Base-by-base conservation (phyloP, 2,329 filamentous ascomycete species). In the Phaeosphaeriaceae sp. region DNA sequence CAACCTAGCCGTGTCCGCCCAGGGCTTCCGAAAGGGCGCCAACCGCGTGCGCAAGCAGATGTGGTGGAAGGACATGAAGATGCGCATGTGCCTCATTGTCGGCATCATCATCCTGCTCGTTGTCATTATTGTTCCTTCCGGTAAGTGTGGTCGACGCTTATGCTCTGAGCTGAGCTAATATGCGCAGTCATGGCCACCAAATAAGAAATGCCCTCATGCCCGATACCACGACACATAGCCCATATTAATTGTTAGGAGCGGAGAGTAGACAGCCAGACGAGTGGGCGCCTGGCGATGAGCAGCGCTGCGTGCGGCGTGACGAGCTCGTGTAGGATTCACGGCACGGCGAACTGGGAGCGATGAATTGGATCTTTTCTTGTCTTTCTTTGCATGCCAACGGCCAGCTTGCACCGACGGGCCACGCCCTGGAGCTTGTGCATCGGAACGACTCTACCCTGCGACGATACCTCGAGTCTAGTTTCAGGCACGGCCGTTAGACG, bases 61-160 rank as follows among this genome's bases (percentile, higher is more conserved):
- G 94, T 98, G 94, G 94, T 98, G 93, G 94, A 98, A 98, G 87
- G 94, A 98, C 77, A 96, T 97, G 92, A 98, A 98, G 88, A 99
- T 99, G 95, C 89, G 95, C 80, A 95, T 97, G 85, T 98, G 94
- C 82, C 84, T 99, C 71, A 91, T 96, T 76, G 85, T 89, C 58
- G 95, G 93, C 74, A 91, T 99, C 80, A 90, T 98, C 78, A 86
- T 98, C 69, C 85, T 99, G 71, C 86, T 99, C 68, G 83, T 96
- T 70, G 87, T 99, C 79, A 98, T 99, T 78, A 95, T 99, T 75
- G 89, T 98, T 70, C 95, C 95, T 67, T 85, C 90, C 69, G 92
- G 94, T 97, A 88, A 76, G 88, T 80, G n/a, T 31, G 56, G 33
- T 33, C 17, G 21, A n/a, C 13, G 15, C n/a, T 13, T 7, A 27